phyloP scores from a whole-genome alignment of 257 asterid genomes.

The Solanum pennellii region DNA sequence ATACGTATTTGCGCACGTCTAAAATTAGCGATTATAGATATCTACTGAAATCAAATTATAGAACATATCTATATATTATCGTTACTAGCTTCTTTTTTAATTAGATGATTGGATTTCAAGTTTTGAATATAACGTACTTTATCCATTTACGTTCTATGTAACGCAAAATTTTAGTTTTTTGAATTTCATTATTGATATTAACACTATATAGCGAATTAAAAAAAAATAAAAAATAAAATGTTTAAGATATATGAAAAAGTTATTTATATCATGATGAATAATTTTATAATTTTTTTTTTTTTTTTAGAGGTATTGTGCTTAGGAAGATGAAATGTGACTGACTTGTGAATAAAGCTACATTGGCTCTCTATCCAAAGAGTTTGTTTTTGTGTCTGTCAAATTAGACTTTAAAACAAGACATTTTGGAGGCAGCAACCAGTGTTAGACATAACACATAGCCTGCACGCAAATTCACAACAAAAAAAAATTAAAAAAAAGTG shows the following conservation, averaged over 20 bases:
- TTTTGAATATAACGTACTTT: neutral
- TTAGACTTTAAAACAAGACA: neutral
- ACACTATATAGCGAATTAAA: neutral
- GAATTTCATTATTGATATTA: too few species aligned
- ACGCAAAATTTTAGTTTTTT: too few species aligned
- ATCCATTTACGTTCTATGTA: neutral
- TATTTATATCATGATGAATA: too few species aligned
- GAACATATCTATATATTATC: too few species aligned
- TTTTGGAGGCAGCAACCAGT: constrained; percentile 1
- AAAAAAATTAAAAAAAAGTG: neutral
- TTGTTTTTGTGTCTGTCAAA: neutral
- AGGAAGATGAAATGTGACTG: neutral
- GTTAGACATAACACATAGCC: neutral
- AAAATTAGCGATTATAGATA: too few species aligned
- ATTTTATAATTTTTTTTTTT: too few species aligned
- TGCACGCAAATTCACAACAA: neutral
- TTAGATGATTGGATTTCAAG: neutral
- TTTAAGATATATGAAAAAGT: too few species aligned
- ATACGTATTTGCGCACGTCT: rapidly evolving
- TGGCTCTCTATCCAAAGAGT: neutral
- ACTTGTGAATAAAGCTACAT: constrained; percentile 1
- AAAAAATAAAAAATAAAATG: too few species aligned
- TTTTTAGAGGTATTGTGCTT: neutral
- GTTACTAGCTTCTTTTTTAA: neutral
- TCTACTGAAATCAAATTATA: too few species aligned